Evolutionary conservation across 2,329 filamentous ascomycete genomes (phyloP), one percentile per base, ranked within the genome.

Genomic region (Clarireedia homoeocarpa): DNA sequence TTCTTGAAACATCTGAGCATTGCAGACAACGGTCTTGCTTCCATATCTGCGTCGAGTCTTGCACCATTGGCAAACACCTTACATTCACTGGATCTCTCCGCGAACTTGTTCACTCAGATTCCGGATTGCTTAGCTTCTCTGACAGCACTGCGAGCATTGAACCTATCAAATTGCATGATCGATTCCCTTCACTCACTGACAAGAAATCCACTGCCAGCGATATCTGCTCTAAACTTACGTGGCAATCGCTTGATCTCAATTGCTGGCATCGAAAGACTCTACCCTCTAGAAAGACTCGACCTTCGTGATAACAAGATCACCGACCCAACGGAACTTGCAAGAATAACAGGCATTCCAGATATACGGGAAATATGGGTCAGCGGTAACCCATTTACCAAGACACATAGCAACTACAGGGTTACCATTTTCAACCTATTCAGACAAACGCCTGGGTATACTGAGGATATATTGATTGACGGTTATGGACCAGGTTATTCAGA

Each of bases 161-260:
- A 99, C 66, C 78, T 99, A 26, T 95, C 92, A 4, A 88, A 95
- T 66, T 97, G 92, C 77, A 96, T 97, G 91, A 97, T 99, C 61
- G 89, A 92, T 64, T 94, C 91, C 15, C 77, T 99, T 55, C 88
- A 95, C 66, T 96, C 92, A 2, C 77, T 99, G 44, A 85, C 85
- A 2, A 84, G 88, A 61, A 94, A 87, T 66, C 90, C 94, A 12
- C 78, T 99, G 5, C 92, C 94, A 27, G 92, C 94, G 20, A 96
- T 99, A 60, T 95, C 89, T 1, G 91, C 91, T 1, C 77, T 99
- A 56, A 97, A 97, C 67, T 80, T 99, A 55, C 85, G 92, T 56
- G 89, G 84, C 50, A 99, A 99, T 70, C 84, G 91, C 47, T 79
- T 99, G 58, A 81, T 84, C 57, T 95, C 91, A 2, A 81, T 99